Evolutionary conservation across 352 stramenopile species (phyloP).

Genomic region (Pilasporangium apinafurcum): DNA sequence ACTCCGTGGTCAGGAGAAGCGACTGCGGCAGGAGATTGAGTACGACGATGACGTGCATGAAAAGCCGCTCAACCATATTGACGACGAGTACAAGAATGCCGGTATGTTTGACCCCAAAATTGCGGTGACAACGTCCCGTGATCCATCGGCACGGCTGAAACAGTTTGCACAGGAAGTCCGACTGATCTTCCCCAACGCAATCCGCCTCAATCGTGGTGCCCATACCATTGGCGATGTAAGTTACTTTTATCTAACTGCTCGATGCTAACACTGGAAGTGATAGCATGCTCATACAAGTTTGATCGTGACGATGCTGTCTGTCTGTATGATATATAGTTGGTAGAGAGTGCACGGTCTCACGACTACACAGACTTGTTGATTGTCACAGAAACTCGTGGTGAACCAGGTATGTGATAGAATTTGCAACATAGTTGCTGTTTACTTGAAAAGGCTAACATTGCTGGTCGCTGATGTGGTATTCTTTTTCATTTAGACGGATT

Average conservation of each 20-base stretch:
- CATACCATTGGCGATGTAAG: constrained; percentile 90
- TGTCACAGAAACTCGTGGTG: constrained; percentile 97
- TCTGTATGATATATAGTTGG: constrained; percentile 76
- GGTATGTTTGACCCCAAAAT: constrained; percentile 97
- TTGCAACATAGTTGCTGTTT: background rate
- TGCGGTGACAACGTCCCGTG: constrained; percentile 97
- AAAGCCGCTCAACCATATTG: constrained; percentile 89
- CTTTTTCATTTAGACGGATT: constrained; percentile 85
- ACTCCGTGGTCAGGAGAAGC: constrained; percentile 91
- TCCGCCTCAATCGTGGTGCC: constrained; percentile 95
- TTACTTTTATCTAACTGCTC: background rate
- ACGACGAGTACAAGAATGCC: constrained; percentile 99
- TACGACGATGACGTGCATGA: constrained; percentile 88
- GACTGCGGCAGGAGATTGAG: constrained; percentile 89
- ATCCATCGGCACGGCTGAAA: constrained; percentile 96
- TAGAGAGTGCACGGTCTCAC: constrained; percentile 93
- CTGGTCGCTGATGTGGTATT: background rate
- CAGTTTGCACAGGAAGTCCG: constrained; percentile 99
- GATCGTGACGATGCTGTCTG: no score
- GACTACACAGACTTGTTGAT: constrained; percentile 99
- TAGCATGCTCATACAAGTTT: no score
- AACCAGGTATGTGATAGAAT: constrained; percentile 69
- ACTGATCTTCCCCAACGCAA: constrained; percentile 97
- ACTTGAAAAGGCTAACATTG: background rate
- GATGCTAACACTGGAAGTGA: no score